A percentile compares a stretch with the other conserved stretches of the same genome.
These are phyloP conservation scores for Metschnikowia picachoensis DNA, from an alignment of 805 yeast species.

Conservation along the genomic window DNA sequence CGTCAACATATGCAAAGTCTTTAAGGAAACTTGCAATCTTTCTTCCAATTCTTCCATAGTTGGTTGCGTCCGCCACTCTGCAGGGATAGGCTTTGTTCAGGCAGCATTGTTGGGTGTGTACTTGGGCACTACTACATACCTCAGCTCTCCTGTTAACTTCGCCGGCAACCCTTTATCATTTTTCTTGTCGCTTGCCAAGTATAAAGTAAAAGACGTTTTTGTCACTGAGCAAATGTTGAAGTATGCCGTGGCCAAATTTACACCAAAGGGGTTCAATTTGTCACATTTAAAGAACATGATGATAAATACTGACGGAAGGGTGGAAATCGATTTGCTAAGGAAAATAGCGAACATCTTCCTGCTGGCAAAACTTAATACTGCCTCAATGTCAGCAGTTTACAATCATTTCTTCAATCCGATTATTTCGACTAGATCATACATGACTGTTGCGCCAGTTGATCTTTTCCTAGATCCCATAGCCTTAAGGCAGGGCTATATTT, in stretches of 20 bases:
- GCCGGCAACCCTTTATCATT: constrained; percentile 71
- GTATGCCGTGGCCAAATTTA: constrained; percentile 59
- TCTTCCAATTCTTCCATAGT: constrained; percentile 66
- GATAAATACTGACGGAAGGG: constrained; percentile 75
- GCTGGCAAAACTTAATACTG: constrained; percentile 58
- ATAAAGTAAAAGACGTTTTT: constrained; percentile 80
- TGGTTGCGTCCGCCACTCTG: constrained; percentile 81
- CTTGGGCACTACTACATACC: constrained; percentile 79
- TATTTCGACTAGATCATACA: constrained; percentile 78
- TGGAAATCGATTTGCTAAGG: constrained; percentile 56
- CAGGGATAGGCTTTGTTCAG: constrained; percentile 86
- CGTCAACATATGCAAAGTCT: constrained; percentile 76
- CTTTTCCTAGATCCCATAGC: constrained; percentile 84
- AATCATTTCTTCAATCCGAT: constrained; percentile 79
- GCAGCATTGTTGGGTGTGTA: constrained; percentile 81
- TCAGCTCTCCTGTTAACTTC: constrained; percentile 74
- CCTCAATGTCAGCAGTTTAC: constrained; percentile 73
- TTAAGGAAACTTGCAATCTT: constrained; percentile 89
- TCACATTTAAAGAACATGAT: constrained; percentile 72
- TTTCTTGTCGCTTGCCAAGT: constrained; percentile 64
- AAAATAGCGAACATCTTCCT: constrained; percentile 60
- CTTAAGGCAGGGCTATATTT: constrained; percentile 82
- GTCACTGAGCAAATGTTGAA: constrained; percentile 80
- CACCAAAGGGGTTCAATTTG: constrained; percentile 60
- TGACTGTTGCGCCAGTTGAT: constrained; percentile 85